phyloP scores from a whole-genome alignment of 192 early-diverging fungal genomes.

The Phycomyces blakesleeanus region DNA sequence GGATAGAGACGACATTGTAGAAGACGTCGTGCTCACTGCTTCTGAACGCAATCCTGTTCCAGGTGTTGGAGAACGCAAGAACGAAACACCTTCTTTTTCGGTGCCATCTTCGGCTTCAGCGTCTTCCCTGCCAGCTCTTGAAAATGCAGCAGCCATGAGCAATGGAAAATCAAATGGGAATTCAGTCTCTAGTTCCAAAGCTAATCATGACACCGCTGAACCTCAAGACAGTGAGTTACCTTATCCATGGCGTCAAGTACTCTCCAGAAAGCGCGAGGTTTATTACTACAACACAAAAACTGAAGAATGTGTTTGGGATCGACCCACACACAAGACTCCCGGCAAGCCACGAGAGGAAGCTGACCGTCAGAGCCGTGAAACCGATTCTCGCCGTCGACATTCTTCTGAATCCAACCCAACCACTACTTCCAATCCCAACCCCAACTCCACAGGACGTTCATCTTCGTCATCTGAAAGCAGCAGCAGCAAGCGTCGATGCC shows the following conservation, averaged over 20 bases:
- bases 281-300: conserved; percentile 16
- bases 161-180: neutral
- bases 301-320: conserved; percentile 7
- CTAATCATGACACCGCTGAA: too few species aligned
- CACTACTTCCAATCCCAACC: neutral
- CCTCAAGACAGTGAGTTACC: conserved; percentile 2
- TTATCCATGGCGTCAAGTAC: neutral
- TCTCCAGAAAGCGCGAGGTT: conserved; percentile 11
- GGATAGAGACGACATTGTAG: neutral
- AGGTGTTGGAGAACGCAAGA: neutral
- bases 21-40: neutral
- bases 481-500: neutral
- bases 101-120: too few species aligned
- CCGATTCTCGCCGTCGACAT: neutral
- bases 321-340: neutral
- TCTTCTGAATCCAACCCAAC: neutral
- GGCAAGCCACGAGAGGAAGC: neutral
- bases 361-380: neutral
- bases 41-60: too few species aligned
- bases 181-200: neutral
- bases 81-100: too few species aligned
- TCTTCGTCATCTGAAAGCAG: neutral
- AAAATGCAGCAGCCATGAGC: too few species aligned
- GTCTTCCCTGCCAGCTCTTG: too few species aligned
- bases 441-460: neutral